Conservation (phyloP, 495 filamentous ascomycete genomes). For the Umbilicaria muhlenbergii region DNA sequence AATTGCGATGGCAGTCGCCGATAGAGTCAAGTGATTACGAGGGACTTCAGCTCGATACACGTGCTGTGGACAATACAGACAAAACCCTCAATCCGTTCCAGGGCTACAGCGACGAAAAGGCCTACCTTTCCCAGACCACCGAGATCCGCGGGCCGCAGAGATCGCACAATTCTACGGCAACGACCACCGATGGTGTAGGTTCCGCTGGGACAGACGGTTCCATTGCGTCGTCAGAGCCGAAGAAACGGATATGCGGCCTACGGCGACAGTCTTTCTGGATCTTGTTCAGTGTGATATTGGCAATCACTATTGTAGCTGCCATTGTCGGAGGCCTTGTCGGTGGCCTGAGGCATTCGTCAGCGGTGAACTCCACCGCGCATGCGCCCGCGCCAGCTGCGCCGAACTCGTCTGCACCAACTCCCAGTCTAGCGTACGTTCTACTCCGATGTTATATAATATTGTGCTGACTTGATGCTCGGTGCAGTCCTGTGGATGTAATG, state of each 20-base stretch:
- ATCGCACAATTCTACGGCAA: no score
- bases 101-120: no score
- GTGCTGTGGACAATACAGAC: conserved; percentile 8
- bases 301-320: conserved; percentile 8
- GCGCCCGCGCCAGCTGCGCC: neutral
- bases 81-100: neutral
- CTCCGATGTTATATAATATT: no score
- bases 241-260: conserved; percentile 11
- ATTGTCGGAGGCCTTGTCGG: conserved; percentile 12
- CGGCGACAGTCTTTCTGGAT: conserved; percentile 10
- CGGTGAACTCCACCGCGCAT: conserved; percentile 1
- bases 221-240: conserved; percentile 1
- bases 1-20: conserved; percentile 7
- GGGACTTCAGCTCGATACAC: conserved; percentile 13
- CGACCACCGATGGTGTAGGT: no score
- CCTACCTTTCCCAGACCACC: no score
- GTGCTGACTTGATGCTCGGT: no score
- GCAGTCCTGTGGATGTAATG: conserved; percentile 9
- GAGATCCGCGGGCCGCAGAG: no score
- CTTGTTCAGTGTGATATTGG: conserved; percentile 6
- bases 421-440: neutral
- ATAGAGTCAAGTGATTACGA: conserved; percentile 8
- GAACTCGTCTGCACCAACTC: neutral
- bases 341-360: conserved; percentile 4
- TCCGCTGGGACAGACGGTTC: neutral